phyloP scores from a whole-genome alignment of 2,329 filamentous ascomycete species.

The Ophiostoma sp. region DNA sequence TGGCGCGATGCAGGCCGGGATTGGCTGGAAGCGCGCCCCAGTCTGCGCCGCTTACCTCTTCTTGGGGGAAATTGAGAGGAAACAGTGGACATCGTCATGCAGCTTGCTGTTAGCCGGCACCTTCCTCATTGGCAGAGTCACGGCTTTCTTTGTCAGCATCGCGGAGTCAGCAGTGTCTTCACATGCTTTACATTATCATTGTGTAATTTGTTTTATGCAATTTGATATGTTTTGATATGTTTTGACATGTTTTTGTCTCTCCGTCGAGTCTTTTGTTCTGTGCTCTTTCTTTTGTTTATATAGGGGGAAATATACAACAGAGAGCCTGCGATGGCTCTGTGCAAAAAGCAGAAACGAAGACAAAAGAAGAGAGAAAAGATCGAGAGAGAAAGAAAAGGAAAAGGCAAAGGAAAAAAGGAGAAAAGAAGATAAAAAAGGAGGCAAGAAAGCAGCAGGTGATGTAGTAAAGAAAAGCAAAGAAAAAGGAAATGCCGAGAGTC shows the following conservation, averaged over 20 bases:
- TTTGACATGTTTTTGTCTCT: slow-evolving; percentile 3
- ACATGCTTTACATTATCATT: no score
- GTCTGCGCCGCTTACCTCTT: slow-evolving; percentile 8
- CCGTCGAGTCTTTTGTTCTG: background rate
- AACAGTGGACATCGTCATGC: slow-evolving; percentile 19
- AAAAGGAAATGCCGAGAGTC: background rate
- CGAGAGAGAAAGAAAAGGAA: background rate
- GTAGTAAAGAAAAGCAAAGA: background rate
- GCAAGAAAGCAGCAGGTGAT: background rate
- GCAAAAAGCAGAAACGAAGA: slow-evolving; percentile 11
- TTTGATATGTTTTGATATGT: background rate
- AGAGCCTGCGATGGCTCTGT: slow-evolving; percentile 3
- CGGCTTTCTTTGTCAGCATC: no score
- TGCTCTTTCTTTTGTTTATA: slow-evolving; percentile 17
- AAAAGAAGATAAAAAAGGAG: background rate
- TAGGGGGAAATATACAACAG: slow-evolving; percentile 21
- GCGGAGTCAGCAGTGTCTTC: background rate
- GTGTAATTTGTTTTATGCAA: no score
- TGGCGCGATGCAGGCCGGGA: slow-evolving; percentile 16
- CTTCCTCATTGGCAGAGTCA: no score
- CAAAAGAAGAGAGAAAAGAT: background rate
- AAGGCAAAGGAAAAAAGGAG: background rate
- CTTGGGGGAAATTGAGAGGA: background rate
- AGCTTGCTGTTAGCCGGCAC: background rate
- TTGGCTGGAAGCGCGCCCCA: slow-evolving; percentile 18